Percentiles rank a stretch among this genome's conserved stretches.
Evolutionary conservation across 148 eudicot genomes (phyloP).

Genomic region (Cornus suecica): DNA sequence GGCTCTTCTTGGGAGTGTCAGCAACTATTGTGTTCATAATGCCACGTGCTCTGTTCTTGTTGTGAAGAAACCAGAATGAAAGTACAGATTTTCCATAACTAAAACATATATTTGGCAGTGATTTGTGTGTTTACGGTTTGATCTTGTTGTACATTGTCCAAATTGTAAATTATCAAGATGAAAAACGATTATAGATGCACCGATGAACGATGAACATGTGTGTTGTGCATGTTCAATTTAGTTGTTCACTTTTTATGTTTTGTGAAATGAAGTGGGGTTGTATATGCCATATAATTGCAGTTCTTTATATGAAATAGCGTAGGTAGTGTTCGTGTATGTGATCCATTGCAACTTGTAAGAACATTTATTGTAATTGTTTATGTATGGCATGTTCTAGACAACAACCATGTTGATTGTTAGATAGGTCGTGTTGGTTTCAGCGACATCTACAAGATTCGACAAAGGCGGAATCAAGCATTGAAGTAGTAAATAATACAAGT

Average conservation of each 20-base stretch:
- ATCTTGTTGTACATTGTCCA: background rate
- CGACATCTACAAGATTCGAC: too few relatives aligned
- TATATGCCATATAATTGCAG: background rate
- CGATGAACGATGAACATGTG: background rate
- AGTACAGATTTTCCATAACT: background rate
- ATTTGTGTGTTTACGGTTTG: background rate
- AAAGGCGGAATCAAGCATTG: too few relatives aligned
- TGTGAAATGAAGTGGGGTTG: background rate
- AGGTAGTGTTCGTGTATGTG: too few relatives aligned
- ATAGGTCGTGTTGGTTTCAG: too few relatives aligned
- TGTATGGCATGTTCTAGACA: too few relatives aligned
- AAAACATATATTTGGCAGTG: background rate
- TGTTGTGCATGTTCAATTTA: background rate
- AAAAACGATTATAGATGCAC: background rate
- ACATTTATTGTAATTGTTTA: too few relatives aligned
- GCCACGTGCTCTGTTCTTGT: slow-evolving; percentile 40
- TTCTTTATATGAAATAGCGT: too few relatives aligned
- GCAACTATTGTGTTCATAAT: slow-evolving; percentile 27
- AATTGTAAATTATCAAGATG: background rate
- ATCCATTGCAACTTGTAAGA: too few relatives aligned
- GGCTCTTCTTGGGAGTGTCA: slow-evolving; percentile 32
- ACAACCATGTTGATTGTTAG: too few relatives aligned
- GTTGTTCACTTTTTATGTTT: background rate
- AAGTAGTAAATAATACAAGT: too few relatives aligned
- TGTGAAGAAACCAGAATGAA: slow-evolving; percentile 26